These are phyloP conservation scores for Neoboletus subvelutipes DNA, from an alignment of 768 basidiomycete genomes.

Conservation along the genomic window DNA sequence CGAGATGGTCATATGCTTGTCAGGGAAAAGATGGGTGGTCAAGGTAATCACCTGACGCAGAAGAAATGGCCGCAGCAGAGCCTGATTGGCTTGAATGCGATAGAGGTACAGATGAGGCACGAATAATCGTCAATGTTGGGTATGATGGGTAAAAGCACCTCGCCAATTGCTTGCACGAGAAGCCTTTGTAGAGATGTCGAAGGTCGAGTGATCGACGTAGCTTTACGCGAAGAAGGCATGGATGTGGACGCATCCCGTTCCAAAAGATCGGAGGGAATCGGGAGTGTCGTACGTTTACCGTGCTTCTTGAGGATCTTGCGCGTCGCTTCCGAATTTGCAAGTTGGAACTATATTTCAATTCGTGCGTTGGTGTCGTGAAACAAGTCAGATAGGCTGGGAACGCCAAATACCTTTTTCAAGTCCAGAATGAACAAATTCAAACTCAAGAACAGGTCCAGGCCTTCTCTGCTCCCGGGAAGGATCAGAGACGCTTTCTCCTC, in stretches of 20 bases:
- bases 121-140: slow-evolving; percentile 82
- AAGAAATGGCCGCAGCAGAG: slow-evolving; percentile 79
- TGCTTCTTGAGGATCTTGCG: slow-evolving; percentile 96
- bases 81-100: slow-evolving; percentile 92
- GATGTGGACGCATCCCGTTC: slow-evolving; percentile 15
- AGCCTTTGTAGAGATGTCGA: slow-evolving; percentile 53
- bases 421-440: slow-evolving; percentile 80
- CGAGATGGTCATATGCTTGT: slow-evolving; percentile 12
- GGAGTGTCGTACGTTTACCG: slow-evolving; percentile 82
- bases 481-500: slow-evolving; percentile 52
- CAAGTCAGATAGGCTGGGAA: neutral
- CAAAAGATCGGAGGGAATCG: slow-evolving; percentile 45
- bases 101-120: slow-evolving; percentile 83
- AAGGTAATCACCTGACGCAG: slow-evolving; percentile 53
- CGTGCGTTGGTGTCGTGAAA: neutral
- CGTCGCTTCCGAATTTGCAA: slow-evolving; percentile 84
- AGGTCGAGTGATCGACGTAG: slow-evolving; percentile 25
- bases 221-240: slow-evolving; percentile 28
- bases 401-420: slow-evolving; percentile 64
- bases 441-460: slow-evolving; percentile 68
- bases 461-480: slow-evolving; percentile 53
- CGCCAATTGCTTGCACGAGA: slow-evolving; percentile 80
- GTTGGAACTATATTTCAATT: slow-evolving; percentile 55
- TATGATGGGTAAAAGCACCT: slow-evolving; percentile 77
- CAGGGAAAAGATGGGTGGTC: neutral